phyloP scores from a whole-genome alignment of 2,329 filamentous ascomycete genomes.

The Beauveria sp. region DNA sequence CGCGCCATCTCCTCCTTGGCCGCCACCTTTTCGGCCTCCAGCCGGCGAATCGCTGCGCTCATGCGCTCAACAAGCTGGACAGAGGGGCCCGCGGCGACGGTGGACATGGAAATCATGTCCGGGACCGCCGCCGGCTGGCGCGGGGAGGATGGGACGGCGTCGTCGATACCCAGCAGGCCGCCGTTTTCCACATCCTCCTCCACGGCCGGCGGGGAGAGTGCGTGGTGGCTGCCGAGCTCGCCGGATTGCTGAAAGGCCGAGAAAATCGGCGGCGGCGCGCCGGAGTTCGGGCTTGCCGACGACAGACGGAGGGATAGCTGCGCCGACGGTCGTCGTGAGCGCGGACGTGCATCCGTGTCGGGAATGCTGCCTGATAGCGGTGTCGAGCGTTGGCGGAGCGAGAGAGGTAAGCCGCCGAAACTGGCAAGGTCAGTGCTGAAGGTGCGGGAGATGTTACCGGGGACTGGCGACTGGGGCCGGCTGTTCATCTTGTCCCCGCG shows the following conservation, averaged over 20 bases:
- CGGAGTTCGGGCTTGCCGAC: conserved; percentile 30
- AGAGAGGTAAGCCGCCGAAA: conserved; percentile 19
- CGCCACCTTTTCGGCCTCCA: conserved; percentile 87
- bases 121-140: conserved; percentile 54
- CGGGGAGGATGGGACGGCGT: conserved; percentile 34
- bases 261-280: conserved; percentile 34
- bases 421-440: conserved; percentile 48
- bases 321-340: conserved; percentile 40
- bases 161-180: conserved; percentile 37
- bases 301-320: conserved; percentile 28
- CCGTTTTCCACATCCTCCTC: conserved; percentile 19
- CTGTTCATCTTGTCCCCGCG: conserved; percentile 34
- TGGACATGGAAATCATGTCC: conserved; percentile 83
- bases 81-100: conserved; percentile 80
- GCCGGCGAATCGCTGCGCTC: conserved; percentile 82
- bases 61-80: conserved; percentile 95
- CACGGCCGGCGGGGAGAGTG: not conserved
- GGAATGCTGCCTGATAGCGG: conserved; percentile 37
- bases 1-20: conserved; percentile 78
- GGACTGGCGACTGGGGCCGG: conserved; percentile 45
- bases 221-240: conserved; percentile 17
- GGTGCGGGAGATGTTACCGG: conserved; percentile 40
- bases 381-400: conserved; percentile 35
- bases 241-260: conserved; percentile 36
- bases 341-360: conserved; percentile 25